A percentile compares a stretch with the other conserved stretches of the same genome.
Conservation (phyloP, 768 basidiomycete species). For the Russula brevipes region DNA sequence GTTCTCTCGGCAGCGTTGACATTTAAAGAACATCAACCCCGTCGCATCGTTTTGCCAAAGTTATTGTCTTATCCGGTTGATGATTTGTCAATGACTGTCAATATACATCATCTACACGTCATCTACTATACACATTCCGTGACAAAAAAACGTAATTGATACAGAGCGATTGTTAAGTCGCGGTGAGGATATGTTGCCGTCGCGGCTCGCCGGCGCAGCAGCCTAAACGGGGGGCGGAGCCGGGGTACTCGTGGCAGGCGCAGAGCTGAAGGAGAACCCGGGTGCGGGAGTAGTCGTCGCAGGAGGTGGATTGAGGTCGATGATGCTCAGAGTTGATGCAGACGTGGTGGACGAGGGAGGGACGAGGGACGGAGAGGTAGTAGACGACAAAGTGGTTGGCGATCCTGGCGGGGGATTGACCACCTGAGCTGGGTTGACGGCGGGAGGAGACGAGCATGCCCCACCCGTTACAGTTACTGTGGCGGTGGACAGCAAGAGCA, state of each 20-base stretch:
- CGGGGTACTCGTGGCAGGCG: background rate
- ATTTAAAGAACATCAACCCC: too few relatives aligned
- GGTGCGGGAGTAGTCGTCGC: background rate
- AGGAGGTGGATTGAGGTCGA: constrained; percentile 1
- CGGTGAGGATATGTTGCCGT: background rate
- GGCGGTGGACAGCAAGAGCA: constrained; percentile 6
- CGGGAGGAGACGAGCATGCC: background rate
- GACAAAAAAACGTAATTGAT: background rate
- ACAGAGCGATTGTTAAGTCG: background rate
- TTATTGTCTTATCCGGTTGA: too few relatives aligned
- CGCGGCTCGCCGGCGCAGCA: background rate
- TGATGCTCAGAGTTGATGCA: background rate
- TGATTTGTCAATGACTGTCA: background rate
- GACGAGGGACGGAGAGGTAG: background rate
- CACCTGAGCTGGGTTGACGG: background rate
- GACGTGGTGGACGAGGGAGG: background rate
- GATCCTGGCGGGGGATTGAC: background rate
- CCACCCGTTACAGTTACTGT: background rate
- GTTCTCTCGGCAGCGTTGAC: too few relatives aligned
- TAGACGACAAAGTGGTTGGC: background rate
- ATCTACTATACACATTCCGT: background rate
- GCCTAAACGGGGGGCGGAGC: background rate
- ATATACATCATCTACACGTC: background rate
- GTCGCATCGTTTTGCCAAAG: too few relatives aligned
- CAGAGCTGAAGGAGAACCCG: constrained; percentile 6